These are phyloP conservation scores for Podila verticillata DNA, from an alignment of 192 early-diverging fungal genomes.

Conservation along the genomic window DNA sequence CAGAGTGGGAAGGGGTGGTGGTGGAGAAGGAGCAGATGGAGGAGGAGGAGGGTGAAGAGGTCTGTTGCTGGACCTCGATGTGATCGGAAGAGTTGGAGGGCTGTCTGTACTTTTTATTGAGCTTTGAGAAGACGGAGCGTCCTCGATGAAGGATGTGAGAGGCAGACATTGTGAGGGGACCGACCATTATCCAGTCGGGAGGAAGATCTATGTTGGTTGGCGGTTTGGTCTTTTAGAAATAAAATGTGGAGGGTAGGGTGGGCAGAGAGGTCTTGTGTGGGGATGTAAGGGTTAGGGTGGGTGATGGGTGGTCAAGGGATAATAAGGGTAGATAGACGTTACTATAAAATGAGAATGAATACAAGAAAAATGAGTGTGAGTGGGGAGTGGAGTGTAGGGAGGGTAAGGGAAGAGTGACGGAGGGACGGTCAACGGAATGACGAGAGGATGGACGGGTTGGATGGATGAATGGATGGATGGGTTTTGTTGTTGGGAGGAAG, in stretches of 20 bases:
- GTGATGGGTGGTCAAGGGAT: too few species aligned
- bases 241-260: background rate
- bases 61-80: too few species aligned
- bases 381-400: background rate
- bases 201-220: background rate
- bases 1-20: constrained; percentile 6
- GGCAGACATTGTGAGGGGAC: constrained; percentile 38
- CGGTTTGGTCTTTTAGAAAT: background rate
- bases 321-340: too few species aligned
- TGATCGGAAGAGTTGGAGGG: constrained; percentile 15
- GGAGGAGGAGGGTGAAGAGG: constrained; percentile 8
- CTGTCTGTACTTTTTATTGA: constrained; percentile 46
- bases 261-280: too few species aligned
- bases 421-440: background rate
- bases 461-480: background rate
- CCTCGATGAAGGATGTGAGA: constrained; percentile 47
- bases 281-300: background rate
- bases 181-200: constrained; percentile 10
- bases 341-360: too few species aligned
- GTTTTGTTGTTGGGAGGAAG: background rate
- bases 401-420: background rate
- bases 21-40: constrained; percentile 28
- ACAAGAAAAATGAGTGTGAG: background rate
- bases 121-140: constrained; percentile 47
- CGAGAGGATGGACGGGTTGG: background rate